Evolutionary conservation across 352 stramenopile species (phyloP).

Genomic region (Phytopythium oedochilum): DNA sequence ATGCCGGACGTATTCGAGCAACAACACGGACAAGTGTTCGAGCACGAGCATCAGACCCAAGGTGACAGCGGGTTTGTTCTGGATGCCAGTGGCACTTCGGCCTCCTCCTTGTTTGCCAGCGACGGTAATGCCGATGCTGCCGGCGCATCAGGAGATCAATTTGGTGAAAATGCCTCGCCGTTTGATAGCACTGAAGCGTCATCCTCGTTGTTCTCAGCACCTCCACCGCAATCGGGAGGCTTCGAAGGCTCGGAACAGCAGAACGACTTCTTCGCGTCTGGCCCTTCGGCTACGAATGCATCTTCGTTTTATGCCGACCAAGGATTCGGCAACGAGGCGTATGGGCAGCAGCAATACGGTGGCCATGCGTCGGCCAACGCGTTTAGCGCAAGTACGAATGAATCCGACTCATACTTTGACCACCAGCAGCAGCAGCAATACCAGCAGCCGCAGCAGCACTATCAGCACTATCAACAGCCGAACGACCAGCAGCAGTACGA

Average conservation of each 20-base stretch:
- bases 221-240: conserved; percentile 4
- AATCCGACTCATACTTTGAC: not conserved
- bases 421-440: conserved; percentile 9
- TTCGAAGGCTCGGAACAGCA: conserved; percentile 6
- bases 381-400: not conserved
- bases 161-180: not conserved
- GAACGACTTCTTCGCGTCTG: conserved; percentile 7
- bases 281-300: not conserved
- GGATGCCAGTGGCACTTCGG: not conserved
- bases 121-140: not conserved
- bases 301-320: not conserved
- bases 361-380: not conserved
- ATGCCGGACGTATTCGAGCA: not conserved
- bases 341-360: conserved; percentile 4
- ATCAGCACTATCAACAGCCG: conserved; percentile 4
- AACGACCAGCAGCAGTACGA: conserved; percentile 6
- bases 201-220: conserved; percentile 14
- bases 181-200: not conserved
- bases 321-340: not conserved
- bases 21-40: not conserved
- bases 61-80: not conserved
- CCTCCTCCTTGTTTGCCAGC: not conserved
- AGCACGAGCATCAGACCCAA: not conserved
- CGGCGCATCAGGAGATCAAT: not conserved
- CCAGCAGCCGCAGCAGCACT: conserved; percentile 11